phyloP scores from a whole-genome alignment of 495 filamentous ascomycete genomes.

The Penicillium malachiteum region DNA sequence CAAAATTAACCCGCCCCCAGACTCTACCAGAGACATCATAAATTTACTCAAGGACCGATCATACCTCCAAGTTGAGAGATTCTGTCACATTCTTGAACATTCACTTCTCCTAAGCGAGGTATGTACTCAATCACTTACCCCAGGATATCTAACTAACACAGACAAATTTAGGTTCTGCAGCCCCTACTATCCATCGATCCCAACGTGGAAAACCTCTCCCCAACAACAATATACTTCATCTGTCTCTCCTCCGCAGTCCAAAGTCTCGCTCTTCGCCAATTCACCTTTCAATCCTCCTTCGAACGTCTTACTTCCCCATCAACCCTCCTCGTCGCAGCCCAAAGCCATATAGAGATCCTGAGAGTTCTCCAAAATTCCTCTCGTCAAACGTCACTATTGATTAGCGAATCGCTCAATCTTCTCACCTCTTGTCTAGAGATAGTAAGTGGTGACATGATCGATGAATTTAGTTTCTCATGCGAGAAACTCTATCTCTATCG shows the following conservation, averaged over 20 bases:
- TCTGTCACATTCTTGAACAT: background rate
- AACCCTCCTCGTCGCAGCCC: background rate
- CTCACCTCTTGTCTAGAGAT: background rate
- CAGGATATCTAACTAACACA: background rate
- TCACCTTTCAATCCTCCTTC: background rate
- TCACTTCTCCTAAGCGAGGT: background rate
- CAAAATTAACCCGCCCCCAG: background rate
- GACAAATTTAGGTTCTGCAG: background rate
- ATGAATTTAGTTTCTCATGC: background rate
- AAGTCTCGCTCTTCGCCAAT: background rate
- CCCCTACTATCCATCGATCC: background rate
- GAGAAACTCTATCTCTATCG: background rate
- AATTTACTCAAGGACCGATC: background rate
- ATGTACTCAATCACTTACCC: background rate
- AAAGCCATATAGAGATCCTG: background rate
- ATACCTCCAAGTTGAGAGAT: background rate
- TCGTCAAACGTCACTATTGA: background rate
- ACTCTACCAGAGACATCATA: background rate
- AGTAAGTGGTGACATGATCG: background rate
- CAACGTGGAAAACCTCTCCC: background rate
- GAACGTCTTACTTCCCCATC: background rate
- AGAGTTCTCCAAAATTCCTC: background rate
- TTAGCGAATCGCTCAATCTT: background rate
- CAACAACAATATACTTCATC: background rate
- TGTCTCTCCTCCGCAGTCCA: background rate